These are phyloP conservation scores for Carallia brachiata DNA, from an alignment of 345 rosid species.

Conservation along the genomic window DNA sequence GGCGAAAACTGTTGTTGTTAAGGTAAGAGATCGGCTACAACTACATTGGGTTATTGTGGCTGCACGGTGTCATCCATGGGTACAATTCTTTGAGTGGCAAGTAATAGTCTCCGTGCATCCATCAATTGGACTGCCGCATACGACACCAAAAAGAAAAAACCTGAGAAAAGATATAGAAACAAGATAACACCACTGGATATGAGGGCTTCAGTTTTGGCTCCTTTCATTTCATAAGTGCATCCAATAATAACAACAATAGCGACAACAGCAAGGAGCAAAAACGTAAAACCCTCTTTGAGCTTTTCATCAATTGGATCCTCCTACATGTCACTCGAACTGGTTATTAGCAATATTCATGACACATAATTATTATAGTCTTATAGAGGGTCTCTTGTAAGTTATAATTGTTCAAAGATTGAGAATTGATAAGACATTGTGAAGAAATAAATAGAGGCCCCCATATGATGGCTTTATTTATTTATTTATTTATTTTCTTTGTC, in stretches of 20 bases:
- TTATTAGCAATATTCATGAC: too few relatives aligned
- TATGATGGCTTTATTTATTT: too few relatives aligned
- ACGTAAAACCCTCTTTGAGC: not conserved
- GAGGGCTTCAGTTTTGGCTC: not conserved
- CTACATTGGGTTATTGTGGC: not conserved
- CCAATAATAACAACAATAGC: not conserved
- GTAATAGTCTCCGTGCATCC: not conserved
- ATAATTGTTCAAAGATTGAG: too few relatives aligned
- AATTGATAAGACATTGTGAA: too few relatives aligned
- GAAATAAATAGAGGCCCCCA: too few relatives aligned
- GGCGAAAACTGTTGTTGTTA: not conserved
- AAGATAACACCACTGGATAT: not conserved
- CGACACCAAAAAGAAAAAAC: not conserved
- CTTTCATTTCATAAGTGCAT: not conserved
- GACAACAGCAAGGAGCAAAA: not conserved
- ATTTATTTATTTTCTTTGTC: not conserved
- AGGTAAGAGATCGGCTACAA: not conserved
- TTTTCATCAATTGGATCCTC: not conserved
- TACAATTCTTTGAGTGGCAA: not conserved
- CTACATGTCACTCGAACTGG: not conserved
- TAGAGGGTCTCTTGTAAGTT: too few relatives aligned
- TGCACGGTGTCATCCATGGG: not conserved
- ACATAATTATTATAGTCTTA: too few relatives aligned
- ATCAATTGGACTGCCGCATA: conserved; percentile 4
- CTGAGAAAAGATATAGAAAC: not conserved